Evolutionary conservation across 768 basidiomycete genomes (phyloP).

Genomic region (Macrolepiota dolichaula): DNA sequence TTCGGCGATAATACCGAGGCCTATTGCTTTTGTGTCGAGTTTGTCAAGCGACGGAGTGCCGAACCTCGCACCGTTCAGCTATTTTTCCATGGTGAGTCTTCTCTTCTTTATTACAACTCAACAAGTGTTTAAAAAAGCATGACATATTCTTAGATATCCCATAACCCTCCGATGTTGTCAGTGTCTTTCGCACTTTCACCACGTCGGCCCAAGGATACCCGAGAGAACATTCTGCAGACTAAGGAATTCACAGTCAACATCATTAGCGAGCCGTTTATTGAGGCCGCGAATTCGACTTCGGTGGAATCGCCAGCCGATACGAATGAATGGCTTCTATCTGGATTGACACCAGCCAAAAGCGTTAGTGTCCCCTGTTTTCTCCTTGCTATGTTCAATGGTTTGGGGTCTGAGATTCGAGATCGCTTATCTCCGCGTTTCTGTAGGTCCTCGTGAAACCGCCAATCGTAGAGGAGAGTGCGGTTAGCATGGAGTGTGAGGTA

Average conservation of each 20-base stretch:
- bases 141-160: slow-evolving; percentile 41
- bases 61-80: slow-evolving; percentile 70
- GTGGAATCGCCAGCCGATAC: slow-evolving; percentile 50
- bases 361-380: slow-evolving; percentile 30
- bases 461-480: slow-evolving; percentile 54
- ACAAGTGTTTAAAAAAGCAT: neutral
- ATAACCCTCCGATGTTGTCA: slow-evolving; percentile 65
- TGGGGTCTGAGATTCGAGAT: neutral
- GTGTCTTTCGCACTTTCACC: slow-evolving; percentile 51
- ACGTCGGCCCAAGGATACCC: slow-evolving; percentile 53
- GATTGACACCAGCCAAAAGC: slow-evolving; percentile 50
- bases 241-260: slow-evolving; percentile 72
- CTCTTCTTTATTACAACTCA: neutral
- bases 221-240: slow-evolving; percentile 59
- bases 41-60: slow-evolving; percentile 44
- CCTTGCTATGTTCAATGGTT: neutral
- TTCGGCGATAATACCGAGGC: slow-evolving; percentile 60
- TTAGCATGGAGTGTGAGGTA: slow-evolving; percentile 63
- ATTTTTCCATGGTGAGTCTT: slow-evolving; percentile 57
- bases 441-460: slow-evolving; percentile 49
- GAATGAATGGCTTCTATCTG: slow-evolving; percentile 61
- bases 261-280: slow-evolving; percentile 62
- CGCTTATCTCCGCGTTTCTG: slow-evolving; percentile 11
- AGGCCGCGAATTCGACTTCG: slow-evolving; percentile 54
- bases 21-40: slow-evolving; percentile 66